Conservation (phyloP, 176 grass and related monocot species). For the Saccharum officinarum region DNA sequence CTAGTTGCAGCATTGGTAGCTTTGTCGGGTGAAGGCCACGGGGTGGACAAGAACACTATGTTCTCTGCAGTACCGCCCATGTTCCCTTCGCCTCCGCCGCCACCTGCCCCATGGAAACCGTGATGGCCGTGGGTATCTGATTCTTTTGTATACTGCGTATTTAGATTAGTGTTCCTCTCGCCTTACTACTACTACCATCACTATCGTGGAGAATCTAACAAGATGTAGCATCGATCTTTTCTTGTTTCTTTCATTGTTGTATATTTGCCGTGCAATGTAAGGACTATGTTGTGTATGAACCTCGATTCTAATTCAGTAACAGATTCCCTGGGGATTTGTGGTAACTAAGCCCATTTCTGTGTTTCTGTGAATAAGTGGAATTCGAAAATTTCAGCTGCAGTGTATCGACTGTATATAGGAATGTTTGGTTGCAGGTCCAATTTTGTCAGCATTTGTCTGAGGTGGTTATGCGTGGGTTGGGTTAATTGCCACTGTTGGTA, state of each 20-base stretch:
- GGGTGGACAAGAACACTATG: constrained; percentile 89
- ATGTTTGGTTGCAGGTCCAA: neutral
- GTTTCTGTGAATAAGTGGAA: neutral
- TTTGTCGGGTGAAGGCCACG: constrained; percentile 66
- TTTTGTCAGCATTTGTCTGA: neutral
- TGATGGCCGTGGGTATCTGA: constrained; percentile 23
- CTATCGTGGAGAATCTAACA: constrained; percentile 42
- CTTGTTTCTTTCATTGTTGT: neutral
- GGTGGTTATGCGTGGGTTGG: neutral
- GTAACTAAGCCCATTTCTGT: neutral
- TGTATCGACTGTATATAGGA: neutral
- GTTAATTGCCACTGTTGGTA: neutral
- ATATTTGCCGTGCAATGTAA: constrained; percentile 11
- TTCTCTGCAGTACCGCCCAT: constrained; percentile 91
- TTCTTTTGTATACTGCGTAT: constrained; percentile 22
- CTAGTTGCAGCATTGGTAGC: constrained; percentile 79
- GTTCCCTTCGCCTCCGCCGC: constrained; percentile 82
- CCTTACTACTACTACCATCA: constrained; percentile 2
- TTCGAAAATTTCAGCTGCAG: neutral
- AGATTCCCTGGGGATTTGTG: neutral
- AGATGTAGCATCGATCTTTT: neutral
- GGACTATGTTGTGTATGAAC: constrained; percentile 17
- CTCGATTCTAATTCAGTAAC: neutral
- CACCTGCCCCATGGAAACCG: constrained; percentile 87
- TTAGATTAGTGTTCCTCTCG: constrained; percentile 18